These are phyloP conservation scores for Parsonsia alboflavescens DNA, from an alignment of 257 asterid species.

Conservation along the genomic window DNA sequence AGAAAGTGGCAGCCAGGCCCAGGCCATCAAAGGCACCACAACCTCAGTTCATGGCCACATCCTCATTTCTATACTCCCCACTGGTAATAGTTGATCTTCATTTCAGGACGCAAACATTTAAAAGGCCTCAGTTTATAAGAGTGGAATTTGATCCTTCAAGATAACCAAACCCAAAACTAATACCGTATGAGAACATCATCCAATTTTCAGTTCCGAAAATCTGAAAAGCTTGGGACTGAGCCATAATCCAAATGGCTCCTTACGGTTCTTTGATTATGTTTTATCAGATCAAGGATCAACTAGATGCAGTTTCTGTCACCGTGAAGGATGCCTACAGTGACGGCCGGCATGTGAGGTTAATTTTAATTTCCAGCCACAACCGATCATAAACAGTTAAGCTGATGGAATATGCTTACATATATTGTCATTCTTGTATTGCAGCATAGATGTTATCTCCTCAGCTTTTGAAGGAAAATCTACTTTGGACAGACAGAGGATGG, in stretches of 20 bases:
- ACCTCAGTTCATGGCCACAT: neutral
- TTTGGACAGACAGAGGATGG: conserved; percentile 96
- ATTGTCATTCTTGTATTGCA: conserved; percentile 22
- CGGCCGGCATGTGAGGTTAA: conserved; percentile 97
- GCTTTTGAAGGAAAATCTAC: conserved; percentile 90
- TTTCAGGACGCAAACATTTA: neutral
- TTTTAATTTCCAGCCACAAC: neutral
- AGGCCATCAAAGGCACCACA: neutral
- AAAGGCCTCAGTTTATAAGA: neutral
- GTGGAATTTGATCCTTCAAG: neutral
- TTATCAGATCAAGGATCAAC: conserved; percentile 75
- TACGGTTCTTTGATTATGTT: neutral
- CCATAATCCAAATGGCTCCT: neutral
- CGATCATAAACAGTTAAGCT: neutral
- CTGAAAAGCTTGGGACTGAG: neutral
- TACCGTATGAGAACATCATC: neutral
- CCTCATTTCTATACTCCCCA: neutral
- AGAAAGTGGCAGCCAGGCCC: neutral
- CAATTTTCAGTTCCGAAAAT: neutral
- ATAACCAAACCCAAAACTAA: neutral
- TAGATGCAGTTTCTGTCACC: conserved; percentile 69
- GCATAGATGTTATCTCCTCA: conserved; percentile 77
- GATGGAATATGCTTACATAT: too few species aligned
- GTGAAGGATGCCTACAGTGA: conserved; percentile 90
- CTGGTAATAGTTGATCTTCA: neutral